phyloP scores from a whole-genome alignment of 2,329 filamentous ascomycete genomes.

The Mollisia scopiformis region DNA sequence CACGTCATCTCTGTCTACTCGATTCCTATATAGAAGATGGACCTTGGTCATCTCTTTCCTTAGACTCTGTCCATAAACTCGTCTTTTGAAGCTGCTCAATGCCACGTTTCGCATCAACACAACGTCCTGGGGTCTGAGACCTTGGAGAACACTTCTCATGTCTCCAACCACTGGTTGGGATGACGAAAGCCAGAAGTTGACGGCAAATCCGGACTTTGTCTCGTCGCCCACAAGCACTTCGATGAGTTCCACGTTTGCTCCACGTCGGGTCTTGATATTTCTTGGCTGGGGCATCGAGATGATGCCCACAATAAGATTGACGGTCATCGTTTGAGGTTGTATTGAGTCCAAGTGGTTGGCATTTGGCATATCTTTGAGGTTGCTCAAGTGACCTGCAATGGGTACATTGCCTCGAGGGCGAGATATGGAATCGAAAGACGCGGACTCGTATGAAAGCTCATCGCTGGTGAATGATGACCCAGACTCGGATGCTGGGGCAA shows the following conservation, averaged over 20 bases:
- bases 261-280: conserved; percentile 68
- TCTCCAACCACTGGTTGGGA: conserved; percentile 29
- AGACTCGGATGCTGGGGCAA: conserved; percentile 37
- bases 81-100: conserved; percentile 72
- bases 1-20: conserved; percentile 52
- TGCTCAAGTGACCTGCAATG: conserved; percentile 49
- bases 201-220: conserved; percentile 75
- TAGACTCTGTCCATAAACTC: conserved; percentile 84
- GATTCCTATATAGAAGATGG: conserved; percentile 64
- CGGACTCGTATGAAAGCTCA: conserved; percentile 32
- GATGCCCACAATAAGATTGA: conserved; percentile 80
- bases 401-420: conserved; percentile 30
- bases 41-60: conserved; percentile 71
- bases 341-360: conserved; percentile 68
- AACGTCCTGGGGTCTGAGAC: conserved; percentile 72
- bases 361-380: conserved; percentile 72
- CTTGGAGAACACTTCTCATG: conserved; percentile 37
- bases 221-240: conserved; percentile 86
- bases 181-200: conserved; percentile 79
- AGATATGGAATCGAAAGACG: conserved; percentile 41
- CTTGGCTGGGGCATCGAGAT: conserved; percentile 72
- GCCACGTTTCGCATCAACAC: conserved; percentile 81
- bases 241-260: conserved; percentile 64
- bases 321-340: conserved; percentile 77
- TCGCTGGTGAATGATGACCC: conserved; percentile 35